Conservation (phyloP, 1,139 yeast species). For the Nakaseomyces delphensis region DNA sequence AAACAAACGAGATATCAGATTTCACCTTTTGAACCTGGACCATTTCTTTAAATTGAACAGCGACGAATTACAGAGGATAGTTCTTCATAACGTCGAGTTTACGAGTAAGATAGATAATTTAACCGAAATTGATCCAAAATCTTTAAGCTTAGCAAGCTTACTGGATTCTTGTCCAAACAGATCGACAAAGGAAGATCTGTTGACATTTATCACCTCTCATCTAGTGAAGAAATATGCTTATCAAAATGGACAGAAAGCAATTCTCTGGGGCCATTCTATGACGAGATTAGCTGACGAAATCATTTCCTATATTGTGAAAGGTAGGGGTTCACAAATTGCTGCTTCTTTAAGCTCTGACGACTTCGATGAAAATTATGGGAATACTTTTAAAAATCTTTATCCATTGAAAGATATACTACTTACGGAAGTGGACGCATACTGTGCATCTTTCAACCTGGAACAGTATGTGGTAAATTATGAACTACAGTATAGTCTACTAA, state of each 20-base stretch:
- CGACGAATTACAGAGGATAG: slow-evolving; percentile 11
- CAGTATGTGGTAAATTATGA: slow-evolving; percentile 22
- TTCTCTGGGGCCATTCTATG: slow-evolving; percentile 73
- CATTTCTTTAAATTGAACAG: slow-evolving; percentile 26
- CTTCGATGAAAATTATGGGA: slow-evolving; percentile 28
- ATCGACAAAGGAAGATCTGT: slow-evolving; percentile 55
- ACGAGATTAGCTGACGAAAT: slow-evolving; percentile 74
- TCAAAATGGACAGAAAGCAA: slow-evolving; percentile 41
- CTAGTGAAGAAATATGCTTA: slow-evolving; percentile 43
- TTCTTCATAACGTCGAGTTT: slow-evolving; percentile 15
- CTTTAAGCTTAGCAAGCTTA: slow-evolving; percentile 10
- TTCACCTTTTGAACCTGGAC: slow-evolving; percentile 37
- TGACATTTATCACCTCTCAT: slow-evolving; percentile 41
- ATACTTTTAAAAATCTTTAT: slow-evolving; percentile 40
- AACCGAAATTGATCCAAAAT: neutral
- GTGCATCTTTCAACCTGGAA: slow-evolving; percentile 15
- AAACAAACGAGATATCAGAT: slow-evolving; percentile 25
- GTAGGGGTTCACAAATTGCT: slow-evolving; percentile 70
- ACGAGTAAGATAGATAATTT: slow-evolving; percentile 7
- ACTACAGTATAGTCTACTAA: slow-evolving; percentile 17
- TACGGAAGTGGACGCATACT: slow-evolving; percentile 55
- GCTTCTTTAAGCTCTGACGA: slow-evolving; percentile 42
- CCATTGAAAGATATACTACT: slow-evolving; percentile 70
- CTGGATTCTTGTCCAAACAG: slow-evolving; percentile 37
- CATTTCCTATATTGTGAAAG: slow-evolving; percentile 75